Evolutionary conservation across 176 grass and related monocot genomes (phyloP).

Genomic region (Puya raimondii): DNA sequence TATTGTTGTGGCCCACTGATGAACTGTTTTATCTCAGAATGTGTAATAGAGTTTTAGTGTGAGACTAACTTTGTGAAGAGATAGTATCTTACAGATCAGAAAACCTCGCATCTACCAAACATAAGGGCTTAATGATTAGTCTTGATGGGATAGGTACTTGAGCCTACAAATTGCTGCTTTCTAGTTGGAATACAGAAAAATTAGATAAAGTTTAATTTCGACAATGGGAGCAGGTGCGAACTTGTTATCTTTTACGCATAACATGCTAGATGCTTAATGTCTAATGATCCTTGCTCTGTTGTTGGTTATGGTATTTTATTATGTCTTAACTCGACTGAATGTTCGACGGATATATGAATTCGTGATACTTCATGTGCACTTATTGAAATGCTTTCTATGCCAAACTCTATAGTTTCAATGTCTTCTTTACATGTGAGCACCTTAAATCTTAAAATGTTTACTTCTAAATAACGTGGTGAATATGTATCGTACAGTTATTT

Average conservation of each 20-base stretch:
- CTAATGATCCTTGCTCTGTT: background rate
- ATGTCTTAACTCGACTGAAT: background rate
- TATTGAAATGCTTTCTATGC: background rate
- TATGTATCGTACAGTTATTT: slow-evolving; percentile 22
- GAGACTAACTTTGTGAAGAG: too few species aligned
- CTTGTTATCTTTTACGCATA: background rate
- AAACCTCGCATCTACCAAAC: too few species aligned
- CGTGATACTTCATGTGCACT: background rate
- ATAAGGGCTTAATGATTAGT: too few species aligned
- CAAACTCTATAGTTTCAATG: background rate
- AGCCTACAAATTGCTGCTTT: too few species aligned
- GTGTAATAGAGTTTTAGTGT: too few species aligned
- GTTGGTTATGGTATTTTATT: background rate
- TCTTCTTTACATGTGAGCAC: background rate
- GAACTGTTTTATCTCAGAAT: too few species aligned
- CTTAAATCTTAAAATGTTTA: background rate
- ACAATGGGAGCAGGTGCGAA: background rate
- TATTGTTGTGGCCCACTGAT: too few species aligned
- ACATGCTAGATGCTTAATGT: background rate
- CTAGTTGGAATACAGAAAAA: too few species aligned
- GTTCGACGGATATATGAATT: background rate
- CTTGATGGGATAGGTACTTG: too few species aligned
- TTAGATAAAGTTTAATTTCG: background rate
- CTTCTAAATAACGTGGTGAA: background rate
- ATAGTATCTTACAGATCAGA: too few species aligned